Percentiles rank a stretch among this genome's conserved stretches.
These are phyloP conservation scores for Cordyceps tenuipes DNA, from an alignment of 2,329 filamentous ascomycete species.

Conservation along the genomic window DNA sequence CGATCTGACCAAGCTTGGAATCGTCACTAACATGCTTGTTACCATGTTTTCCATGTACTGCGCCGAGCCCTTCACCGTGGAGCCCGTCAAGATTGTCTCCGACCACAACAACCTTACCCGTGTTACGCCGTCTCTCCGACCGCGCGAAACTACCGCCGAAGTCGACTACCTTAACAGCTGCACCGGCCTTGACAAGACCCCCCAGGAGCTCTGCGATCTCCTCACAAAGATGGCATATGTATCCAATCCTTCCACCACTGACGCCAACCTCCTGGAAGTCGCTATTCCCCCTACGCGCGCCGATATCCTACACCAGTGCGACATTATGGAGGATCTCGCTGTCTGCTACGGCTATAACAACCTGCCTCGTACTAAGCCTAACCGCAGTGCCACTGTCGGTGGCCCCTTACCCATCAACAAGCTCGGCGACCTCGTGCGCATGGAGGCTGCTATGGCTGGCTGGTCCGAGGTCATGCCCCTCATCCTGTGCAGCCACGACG, in stretches of 20 bases:
- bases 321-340: constrained; percentile 97
- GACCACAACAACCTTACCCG: constrained; percentile 81
- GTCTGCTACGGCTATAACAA: constrained; percentile 98
- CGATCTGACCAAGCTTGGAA: constrained; percentile 91
- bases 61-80: constrained; percentile 79
- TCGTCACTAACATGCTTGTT: constrained; percentile 91
- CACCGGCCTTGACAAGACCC: constrained; percentile 70
- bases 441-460: constrained; percentile 85
- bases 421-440: constrained; percentile 80
- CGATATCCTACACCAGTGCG: constrained; percentile 91
- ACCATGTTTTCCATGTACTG: constrained; percentile 96
- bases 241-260: constrained; percentile 64
- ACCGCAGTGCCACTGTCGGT: constrained; percentile 77
- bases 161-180: constrained; percentile 91
- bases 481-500: constrained; percentile 93
- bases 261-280: constrained; percentile 68
- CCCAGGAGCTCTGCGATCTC: constrained; percentile 67
- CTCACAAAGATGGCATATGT: constrained; percentile 82
- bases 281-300: constrained; percentile 81
- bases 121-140: constrained; percentile 71
- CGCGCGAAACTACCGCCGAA: constrained; percentile 70
- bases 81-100: constrained; percentile 87
- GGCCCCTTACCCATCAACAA: constrained; percentile 90
- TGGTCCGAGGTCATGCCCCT: constrained; percentile 96
- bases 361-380: constrained; percentile 78